These are phyloP conservation scores for Xylaria sp. DNA, from an alignment of 2,329 filamentous ascomycete genomes.

Conservation along the genomic window DNA sequence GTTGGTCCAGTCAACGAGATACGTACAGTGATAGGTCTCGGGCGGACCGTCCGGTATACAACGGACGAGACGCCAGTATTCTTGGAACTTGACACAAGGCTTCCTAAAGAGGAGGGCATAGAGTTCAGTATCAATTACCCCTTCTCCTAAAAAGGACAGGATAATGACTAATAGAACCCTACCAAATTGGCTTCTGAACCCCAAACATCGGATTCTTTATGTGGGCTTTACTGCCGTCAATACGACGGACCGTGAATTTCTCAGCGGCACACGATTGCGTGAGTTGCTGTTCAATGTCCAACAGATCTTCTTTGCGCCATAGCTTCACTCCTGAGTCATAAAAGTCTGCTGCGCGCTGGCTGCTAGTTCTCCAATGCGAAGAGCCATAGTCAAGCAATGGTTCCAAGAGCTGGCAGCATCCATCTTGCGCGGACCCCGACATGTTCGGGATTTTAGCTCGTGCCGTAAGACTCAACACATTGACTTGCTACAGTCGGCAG, in stretches of 20 bases:
- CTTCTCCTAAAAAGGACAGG: background rate
- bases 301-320: constrained; percentile 21
- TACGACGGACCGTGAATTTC: background rate
- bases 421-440: background rate
- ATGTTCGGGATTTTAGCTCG: background rate
- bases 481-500: background rate
- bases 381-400: constrained; percentile 18
- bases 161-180: background rate
- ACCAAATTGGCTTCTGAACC: background rate
- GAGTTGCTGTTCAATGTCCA: constrained; percentile 9
- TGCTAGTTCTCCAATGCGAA: constrained; percentile 13
- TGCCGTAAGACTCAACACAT: background rate
- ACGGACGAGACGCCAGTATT: constrained; percentile 40
- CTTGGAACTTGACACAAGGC: constrained; percentile 43
- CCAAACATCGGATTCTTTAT: background rate
- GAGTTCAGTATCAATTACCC: background rate
- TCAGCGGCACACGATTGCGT: background rate
- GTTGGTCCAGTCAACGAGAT: constrained; percentile 46
- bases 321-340: constrained; percentile 18
- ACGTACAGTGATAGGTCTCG: constrained; percentile 45
- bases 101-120: constrained; percentile 34
- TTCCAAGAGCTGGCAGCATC: background rate
- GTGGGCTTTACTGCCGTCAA: background rate
- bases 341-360: constrained; percentile 19
- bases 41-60: constrained; percentile 37